These are phyloP conservation scores for Lichtheimia corymbifera DNA, from an alignment of 371 early-diverging fungal species.

Conservation along the genomic window DNA sequence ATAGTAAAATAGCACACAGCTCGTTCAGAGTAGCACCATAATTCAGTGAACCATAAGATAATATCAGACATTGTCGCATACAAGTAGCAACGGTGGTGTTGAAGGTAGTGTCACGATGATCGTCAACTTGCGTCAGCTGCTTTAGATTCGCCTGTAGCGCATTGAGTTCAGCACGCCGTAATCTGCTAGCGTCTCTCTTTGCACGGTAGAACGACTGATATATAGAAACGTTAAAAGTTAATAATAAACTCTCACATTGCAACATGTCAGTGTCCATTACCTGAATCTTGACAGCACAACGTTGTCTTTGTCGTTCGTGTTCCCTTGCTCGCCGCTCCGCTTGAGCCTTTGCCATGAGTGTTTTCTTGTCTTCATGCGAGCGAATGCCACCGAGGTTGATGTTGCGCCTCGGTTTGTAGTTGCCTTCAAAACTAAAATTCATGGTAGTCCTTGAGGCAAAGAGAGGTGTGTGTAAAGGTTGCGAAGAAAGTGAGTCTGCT, in stretches of 20 bases:
- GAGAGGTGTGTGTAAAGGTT: too few species aligned
- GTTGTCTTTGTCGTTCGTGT: conserved; percentile 58
- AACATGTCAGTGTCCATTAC: conserved; percentile 21
- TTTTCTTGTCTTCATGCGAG: conserved; percentile 62
- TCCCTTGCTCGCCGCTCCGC: conserved; percentile 77
- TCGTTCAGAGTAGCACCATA: not conserved
- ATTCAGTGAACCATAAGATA: not conserved
- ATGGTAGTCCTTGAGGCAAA: conserved; percentile 2
- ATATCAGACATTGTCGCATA: conserved; percentile 6
- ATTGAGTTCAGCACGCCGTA: not conserved
- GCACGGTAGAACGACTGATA: conserved; percentile 44
- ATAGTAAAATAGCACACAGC: conserved; percentile 1
- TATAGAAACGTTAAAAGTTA: not conserved
- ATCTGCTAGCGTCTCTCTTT: conserved; percentile 20
- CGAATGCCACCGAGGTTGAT: conserved; percentile 83
- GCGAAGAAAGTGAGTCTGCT: too few species aligned
- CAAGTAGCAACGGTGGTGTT: conserved; percentile 2
- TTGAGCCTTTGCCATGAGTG: conserved; percentile 73
- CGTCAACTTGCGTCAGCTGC: too few species aligned
- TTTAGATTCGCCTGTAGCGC: too few species aligned
- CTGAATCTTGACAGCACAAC: conserved; percentile 70
- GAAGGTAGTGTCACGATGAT: too few species aligned
- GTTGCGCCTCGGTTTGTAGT: conserved; percentile 64
- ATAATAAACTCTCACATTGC: not conserved
- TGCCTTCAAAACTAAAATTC: conserved; percentile 74